Percentiles rank a stretch among this genome's conserved stretches.
Conservation (phyloP, 208 protist genomes). For the Herpetomonas samuelpessoai region DNA sequence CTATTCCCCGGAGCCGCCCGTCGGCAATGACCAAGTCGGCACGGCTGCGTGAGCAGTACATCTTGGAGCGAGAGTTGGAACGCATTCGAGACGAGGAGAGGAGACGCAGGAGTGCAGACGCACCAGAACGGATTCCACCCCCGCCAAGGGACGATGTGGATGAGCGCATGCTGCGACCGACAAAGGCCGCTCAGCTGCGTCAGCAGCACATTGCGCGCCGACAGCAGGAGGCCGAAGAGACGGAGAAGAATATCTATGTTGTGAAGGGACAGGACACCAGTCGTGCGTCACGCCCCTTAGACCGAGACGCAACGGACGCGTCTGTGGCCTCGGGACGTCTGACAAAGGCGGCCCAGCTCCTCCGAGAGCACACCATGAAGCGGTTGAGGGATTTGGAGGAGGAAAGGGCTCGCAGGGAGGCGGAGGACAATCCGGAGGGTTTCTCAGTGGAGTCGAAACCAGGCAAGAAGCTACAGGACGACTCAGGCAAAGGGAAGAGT, state of each 20-base stretch:
- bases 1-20: background rate
- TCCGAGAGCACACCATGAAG: conserved; percentile 14
- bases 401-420: background rate
- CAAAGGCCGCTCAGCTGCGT: conserved; percentile 17
- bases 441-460: background rate
- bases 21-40: background rate
- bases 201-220: background rate
- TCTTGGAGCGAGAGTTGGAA: conserved; percentile 1
- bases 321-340: conserved; percentile 1
- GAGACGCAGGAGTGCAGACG: background rate
- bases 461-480: too few relatives aligned
- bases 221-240: conserved; percentile 16
- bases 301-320: background rate
- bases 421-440: background rate
- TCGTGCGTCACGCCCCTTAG: background rate
- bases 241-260: conserved; percentile 16
- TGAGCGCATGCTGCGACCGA: conserved; percentile 4
- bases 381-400: conserved; percentile 9
- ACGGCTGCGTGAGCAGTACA: conserved; percentile 2
- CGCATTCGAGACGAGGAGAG: background rate
- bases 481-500: background rate
- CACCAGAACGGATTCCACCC: conserved; percentile 2
- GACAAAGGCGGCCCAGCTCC: conserved; percentile 23
- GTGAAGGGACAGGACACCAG: conserved; percentile 2
- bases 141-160: conserved; percentile 6